phyloP scores from a whole-genome alignment of 2,329 filamentous ascomycete species.

The Fusarium sp. region DNA sequence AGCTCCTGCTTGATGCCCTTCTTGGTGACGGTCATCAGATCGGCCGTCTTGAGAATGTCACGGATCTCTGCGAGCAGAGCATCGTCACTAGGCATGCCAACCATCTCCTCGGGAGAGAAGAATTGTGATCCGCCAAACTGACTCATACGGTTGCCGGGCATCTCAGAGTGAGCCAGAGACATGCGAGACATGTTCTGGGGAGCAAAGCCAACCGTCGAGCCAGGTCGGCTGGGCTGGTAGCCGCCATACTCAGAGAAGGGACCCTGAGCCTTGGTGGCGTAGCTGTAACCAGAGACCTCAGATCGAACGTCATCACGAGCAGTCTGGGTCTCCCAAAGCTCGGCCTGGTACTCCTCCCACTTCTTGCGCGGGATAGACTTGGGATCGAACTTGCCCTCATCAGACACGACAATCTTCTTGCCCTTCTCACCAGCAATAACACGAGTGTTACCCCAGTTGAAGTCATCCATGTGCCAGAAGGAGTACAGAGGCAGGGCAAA shows the following conservation, averaged over 20 bases:
- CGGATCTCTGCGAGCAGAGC: slow-evolving; percentile 92
- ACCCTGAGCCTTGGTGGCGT: slow-evolving; percentile 84
- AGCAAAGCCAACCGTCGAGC: slow-evolving; percentile 63
- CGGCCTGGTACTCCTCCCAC: slow-evolving; percentile 99
- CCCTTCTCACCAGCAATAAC: slow-evolving; percentile 95
- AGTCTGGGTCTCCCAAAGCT: slow-evolving; percentile 95
- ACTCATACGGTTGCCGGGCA: slow-evolving; percentile 69
- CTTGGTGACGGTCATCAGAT: slow-evolving; percentile 98
- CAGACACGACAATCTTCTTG: slow-evolving; percentile 90
- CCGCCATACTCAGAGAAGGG: slow-evolving; percentile 78
- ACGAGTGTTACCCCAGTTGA: slow-evolving; percentile 99
- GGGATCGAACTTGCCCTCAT: slow-evolving; percentile 98
- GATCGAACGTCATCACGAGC: slow-evolving; percentile 84
- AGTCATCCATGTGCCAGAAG: slow-evolving; percentile 99
- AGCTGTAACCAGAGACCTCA: slow-evolving; percentile 93
- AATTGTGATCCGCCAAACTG: slow-evolving; percentile 71
- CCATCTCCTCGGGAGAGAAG: slow-evolving; percentile 74
- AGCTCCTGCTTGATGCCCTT: slow-evolving; percentile 96
- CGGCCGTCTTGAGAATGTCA: slow-evolving; percentile 89
- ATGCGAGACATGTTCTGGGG: slow-evolving; percentile 71
- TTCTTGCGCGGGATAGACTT: slow-evolving; percentile 94
- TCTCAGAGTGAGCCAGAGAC: slow-evolving; percentile 83
- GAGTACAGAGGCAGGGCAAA: slow-evolving; percentile 91
- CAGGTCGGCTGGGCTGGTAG: slow-evolving; percentile 68
- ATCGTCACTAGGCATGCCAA: slow-evolving; percentile 86